Conservation (phyloP, 2,329 filamentous ascomycete species). For the Colletotrichum cuscutae region DNA sequence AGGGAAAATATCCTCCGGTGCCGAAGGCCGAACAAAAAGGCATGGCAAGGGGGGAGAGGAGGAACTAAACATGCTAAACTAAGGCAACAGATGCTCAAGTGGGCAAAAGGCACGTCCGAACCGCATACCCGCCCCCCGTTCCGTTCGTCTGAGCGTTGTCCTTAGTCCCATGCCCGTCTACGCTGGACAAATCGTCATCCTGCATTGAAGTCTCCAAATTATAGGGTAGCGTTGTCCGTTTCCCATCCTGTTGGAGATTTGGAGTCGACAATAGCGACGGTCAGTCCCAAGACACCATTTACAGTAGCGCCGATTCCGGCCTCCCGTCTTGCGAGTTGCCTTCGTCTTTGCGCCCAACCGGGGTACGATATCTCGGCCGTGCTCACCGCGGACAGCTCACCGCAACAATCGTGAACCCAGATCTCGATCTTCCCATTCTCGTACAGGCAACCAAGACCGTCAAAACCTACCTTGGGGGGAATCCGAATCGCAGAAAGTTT, state of each 20-base stretch:
- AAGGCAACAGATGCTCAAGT: neutral
- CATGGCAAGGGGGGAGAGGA: neutral
- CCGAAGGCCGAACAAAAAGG: neutral
- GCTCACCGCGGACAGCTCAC: neutral
- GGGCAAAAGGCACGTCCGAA: neutral
- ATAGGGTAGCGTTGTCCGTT: neutral
- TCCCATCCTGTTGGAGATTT: neutral
- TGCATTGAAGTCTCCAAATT: neutral
- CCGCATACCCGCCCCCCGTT: conserved; percentile 1
- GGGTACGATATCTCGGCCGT: neutral
- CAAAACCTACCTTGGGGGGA: neutral
- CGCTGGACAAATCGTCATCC: neutral
- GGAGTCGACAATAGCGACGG: neutral
- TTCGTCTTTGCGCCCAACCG: too few relatives aligned
- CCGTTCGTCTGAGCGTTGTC: neutral
- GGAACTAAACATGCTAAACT: neutral
- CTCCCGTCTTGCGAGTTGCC: too few relatives aligned
- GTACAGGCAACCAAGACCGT: neutral
- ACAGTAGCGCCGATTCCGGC: neutral
- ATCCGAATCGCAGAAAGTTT: neutral
- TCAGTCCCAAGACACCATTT: neutral
- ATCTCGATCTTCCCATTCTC: neutral
- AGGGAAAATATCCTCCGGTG: neutral
- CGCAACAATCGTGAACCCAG: neutral
- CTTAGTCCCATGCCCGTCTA: neutral